Percentiles rank a stretch among this genome's conserved stretches.
Conservation (phyloP, 441 rosid genomes). For the Erysimum cheiri region DNA sequence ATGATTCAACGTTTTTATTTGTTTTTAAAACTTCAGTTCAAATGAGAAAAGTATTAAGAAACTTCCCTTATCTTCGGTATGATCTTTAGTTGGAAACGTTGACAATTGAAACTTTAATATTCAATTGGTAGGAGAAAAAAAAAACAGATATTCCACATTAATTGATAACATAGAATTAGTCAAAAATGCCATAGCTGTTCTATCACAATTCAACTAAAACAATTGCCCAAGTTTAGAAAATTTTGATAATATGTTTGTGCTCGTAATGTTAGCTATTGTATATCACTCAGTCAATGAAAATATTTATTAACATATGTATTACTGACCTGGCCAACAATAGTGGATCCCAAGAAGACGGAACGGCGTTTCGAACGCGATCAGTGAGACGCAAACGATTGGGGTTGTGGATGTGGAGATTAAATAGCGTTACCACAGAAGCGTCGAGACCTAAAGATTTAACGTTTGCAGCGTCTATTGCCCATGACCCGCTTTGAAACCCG, state of each 20-base stretch:
- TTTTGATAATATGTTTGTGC: conserved; percentile 2
- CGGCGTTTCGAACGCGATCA: conserved; percentile 64
- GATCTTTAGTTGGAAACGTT: conserved; percentile 42
- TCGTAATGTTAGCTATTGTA: conserved; percentile 10
- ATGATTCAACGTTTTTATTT: conserved; percentile 23
- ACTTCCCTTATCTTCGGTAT: conserved; percentile 18
- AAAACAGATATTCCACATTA: conserved; percentile 25
- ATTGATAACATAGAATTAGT: conserved; percentile 28
- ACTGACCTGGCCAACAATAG: conserved; percentile 69
- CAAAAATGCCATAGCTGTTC: conserved; percentile 28
- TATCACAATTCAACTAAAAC: conserved; percentile 30
- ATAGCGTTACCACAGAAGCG: conserved; percentile 64
- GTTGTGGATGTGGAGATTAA: conserved; percentile 66
- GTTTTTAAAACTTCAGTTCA: not conserved
- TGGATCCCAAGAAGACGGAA: conserved; percentile 89
- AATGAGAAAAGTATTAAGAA: not conserved
- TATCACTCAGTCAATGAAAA: not conserved
- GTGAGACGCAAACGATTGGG: conserved; percentile 74
- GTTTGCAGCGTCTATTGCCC: conserved; percentile 78
- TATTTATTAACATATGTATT: not conserved
- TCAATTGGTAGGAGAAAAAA: not conserved
- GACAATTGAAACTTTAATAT: conserved; percentile 27
- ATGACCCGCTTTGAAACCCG: conserved; percentile 64
- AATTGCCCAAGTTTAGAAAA: not conserved
- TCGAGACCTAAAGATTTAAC: conserved; percentile 73